Evolutionary conservation across 2,329 filamentous ascomycete genomes (phyloP).

Genomic region (Sphaceloma murrayae): DNA sequence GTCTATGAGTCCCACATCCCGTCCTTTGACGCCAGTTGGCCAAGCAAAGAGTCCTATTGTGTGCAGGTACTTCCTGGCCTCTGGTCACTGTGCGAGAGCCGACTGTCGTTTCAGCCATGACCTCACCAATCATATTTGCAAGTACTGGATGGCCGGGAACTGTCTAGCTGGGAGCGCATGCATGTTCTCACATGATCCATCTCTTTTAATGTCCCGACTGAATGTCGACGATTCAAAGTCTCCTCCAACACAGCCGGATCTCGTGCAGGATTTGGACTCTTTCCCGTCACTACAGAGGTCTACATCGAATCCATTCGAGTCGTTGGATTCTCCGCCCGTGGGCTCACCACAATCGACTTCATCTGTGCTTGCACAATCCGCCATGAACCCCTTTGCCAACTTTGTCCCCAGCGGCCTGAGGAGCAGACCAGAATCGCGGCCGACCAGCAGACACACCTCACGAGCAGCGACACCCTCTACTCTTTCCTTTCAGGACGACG

Average conservation of each 20-base stretch:
- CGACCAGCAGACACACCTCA: constrained; percentile 69
- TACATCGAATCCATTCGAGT: constrained; percentile 36
- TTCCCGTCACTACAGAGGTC: constrained; percentile 64
- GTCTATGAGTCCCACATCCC: constrained; percentile 63
- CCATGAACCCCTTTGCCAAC: constrained; percentile 53
- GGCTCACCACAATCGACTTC: constrained; percentile 31
- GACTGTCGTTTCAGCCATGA: constrained; percentile 98
- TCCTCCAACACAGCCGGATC: constrained; percentile 54
- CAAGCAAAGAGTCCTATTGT: constrained; percentile 78
- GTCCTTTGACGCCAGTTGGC: constrained; percentile 66
- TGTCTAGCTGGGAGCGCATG: constrained; percentile 90
- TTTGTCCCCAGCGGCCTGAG: constrained; percentile 43
- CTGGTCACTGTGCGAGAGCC: constrained; percentile 86
- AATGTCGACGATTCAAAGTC: constrained; percentile 60
- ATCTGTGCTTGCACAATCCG: constrained; percentile 39
- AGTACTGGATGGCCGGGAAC: constrained; percentile 97
- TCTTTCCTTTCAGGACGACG: constrained; percentile 77
- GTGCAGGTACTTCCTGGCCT: constrained; percentile 94
- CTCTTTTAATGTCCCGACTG: constrained; percentile 73
- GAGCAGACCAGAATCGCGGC: constrained; percentile 67
- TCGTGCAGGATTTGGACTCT: constrained; percentile 71
- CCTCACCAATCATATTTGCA: constrained; percentile 91
- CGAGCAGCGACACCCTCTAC: constrained; percentile 55
- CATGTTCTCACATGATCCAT: constrained; percentile 93
- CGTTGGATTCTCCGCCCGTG: constrained; percentile 32